phyloP scores from a whole-genome alignment of 2,329 filamentous ascomycete species.

The Fusarium stilboides region DNA sequence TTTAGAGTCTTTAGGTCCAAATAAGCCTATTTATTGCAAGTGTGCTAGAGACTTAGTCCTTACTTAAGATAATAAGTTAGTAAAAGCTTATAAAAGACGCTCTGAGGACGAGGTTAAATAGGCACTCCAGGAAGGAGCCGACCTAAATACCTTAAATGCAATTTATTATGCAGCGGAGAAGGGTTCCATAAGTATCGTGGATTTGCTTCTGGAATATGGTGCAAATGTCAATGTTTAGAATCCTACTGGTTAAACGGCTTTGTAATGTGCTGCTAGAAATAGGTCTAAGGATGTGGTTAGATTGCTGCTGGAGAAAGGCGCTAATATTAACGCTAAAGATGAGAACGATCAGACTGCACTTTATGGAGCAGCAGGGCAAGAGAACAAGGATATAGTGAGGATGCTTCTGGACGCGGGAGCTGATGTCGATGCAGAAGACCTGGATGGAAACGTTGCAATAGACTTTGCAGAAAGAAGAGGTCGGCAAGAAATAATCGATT shows the following conservation, averaged over 20 bases:
- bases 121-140: neutral
- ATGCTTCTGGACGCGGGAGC: neutral
- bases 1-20: neutral
- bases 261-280: neutral
- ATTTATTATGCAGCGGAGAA: neutral
- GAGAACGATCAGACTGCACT: neutral
- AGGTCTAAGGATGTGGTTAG: neutral
- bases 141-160: neutral
- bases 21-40: neutral
- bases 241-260: neutral
- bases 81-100: neutral
- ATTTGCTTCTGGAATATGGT: neutral
- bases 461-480: neutral
- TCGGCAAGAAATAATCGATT: neutral
- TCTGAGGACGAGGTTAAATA: neutral
- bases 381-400: neutral
- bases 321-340: neutral
- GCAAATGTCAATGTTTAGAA: neutral
- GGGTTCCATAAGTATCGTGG: neutral
- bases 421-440: neutral
- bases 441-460: neutral
- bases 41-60: neutral
- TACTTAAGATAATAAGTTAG: neutral
- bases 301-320: neutral
- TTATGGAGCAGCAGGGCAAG: neutral